Evolutionary conservation across 352 stramenopile species (phyloP).

Genomic region (Pythium phragmiticola): DNA sequence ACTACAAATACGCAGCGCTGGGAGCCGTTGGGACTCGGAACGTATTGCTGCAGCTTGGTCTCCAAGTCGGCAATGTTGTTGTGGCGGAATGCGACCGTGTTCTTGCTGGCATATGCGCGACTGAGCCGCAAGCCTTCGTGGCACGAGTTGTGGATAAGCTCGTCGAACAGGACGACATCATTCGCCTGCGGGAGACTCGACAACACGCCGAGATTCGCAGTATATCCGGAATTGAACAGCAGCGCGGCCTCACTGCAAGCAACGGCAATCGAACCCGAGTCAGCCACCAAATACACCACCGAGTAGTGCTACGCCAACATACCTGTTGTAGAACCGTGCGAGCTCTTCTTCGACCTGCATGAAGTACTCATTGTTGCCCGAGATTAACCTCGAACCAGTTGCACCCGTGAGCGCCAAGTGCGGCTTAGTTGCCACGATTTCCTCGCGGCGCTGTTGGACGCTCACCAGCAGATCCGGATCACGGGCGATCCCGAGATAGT

Average conservation of each 20-base stretch:
- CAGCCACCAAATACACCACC: conserved; percentile 5
- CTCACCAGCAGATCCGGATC: conserved; percentile 50
- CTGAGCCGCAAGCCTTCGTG: conserved; percentile 92
- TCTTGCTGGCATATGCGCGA: conserved; percentile 48
- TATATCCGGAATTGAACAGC: conserved; percentile 97
- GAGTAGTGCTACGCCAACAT: background rate
- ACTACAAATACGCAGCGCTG: conserved; percentile 88
- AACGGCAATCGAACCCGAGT: background rate
- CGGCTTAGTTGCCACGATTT: conserved; percentile 28
- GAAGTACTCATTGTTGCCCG: conserved; percentile 89
- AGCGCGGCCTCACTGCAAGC: conserved; percentile 77
- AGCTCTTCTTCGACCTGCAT: conserved; percentile 87
- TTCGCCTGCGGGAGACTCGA: conserved; percentile 87
- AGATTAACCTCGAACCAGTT: conserved; percentile 95
- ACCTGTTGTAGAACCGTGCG: conserved; percentile 87
- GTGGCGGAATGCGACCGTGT: conserved; percentile 81
- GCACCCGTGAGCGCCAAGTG: conserved; percentile 28
- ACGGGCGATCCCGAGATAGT: conserved; percentile 95
- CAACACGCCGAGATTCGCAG: conserved; percentile 94
- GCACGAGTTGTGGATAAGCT: conserved; percentile 96
- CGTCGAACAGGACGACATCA: conserved; percentile 95
- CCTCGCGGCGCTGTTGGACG: conserved; percentile 45
- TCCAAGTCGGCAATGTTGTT: conserved; percentile 90
- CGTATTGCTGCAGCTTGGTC: conserved; percentile 49
- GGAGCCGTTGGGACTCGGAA: background rate